Conservation (phyloP, 2,329 filamentous ascomycete species). For the Chalara sp. region DNA sequence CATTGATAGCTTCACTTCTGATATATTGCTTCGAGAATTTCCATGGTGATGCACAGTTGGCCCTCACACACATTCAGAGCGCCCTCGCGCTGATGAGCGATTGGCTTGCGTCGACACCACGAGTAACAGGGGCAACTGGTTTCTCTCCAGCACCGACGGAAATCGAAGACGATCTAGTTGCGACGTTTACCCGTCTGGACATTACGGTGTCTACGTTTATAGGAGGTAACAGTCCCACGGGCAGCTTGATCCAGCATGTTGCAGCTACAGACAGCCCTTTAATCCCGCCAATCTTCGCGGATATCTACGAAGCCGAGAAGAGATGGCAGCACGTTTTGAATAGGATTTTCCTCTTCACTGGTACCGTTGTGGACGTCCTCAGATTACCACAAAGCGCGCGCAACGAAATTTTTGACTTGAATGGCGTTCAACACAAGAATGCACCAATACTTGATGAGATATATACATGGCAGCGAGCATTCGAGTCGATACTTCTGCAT, state of each 20-base stretch:
- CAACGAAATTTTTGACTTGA: neutral
- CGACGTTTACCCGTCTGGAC: conserved; percentile 15
- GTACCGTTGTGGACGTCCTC: conserved; percentile 5
- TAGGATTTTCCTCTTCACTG: conserved; percentile 9
- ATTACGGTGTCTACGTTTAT: neutral
- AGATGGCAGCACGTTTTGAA: conserved; percentile 5
- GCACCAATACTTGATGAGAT: conserved; percentile 7
- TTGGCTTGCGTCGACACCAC: conserved; percentile 2
- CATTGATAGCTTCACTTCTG: conserved; percentile 16
- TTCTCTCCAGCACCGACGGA: neutral
- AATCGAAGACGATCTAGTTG: conserved; percentile 16
- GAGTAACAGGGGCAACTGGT: neutral
- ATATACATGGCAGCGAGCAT: conserved; percentile 11
- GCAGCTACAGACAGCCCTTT: conserved; percentile 1
- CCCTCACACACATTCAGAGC: conserved; percentile 10
- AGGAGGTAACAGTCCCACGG: neutral
- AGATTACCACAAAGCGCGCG: neutral
- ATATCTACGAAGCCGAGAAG: conserved; percentile 5
- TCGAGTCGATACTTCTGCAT: conserved; percentile 10
- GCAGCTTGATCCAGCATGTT: conserved; percentile 1
- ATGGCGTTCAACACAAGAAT: neutral
- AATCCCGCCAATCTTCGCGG: conserved; percentile 8
- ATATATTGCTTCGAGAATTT: conserved; percentile 19
- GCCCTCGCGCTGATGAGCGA: conserved; percentile 14
- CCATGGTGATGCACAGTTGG: conserved; percentile 11